Conservation (phyloP, 1,284 basidiomycete genomes). For the Fistulinella cinereoalba region DNA sequence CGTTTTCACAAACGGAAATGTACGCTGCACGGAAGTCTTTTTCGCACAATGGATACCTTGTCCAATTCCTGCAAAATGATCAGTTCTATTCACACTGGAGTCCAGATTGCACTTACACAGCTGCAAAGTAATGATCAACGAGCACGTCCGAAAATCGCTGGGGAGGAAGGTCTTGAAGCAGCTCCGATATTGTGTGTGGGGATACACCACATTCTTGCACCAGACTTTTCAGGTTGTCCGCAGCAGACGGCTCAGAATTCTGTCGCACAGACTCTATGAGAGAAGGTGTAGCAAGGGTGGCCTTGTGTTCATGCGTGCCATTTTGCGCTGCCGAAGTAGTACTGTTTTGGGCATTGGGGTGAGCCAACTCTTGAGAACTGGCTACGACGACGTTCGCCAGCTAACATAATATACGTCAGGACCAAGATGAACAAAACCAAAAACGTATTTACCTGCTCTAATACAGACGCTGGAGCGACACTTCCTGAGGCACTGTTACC, state of each 20-base stretch:
- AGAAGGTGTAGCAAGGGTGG: conserved; percentile 26
- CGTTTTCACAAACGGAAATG: conserved; percentile 73
- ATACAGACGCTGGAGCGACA: conserved; percentile 69
- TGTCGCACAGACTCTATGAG: conserved; percentile 47
- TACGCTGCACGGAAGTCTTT: conserved; percentile 81
- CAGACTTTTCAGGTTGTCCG: conserved; percentile 74
- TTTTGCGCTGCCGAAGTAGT: conserved; percentile 20
- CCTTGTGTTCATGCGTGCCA: conserved; percentile 30
- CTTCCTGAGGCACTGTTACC: conserved; percentile 78
- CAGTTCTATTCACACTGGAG: conserved; percentile 3
- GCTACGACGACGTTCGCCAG: conserved; percentile 58
- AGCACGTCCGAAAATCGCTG: conserved; percentile 70
- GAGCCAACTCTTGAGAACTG: conserved; percentile 31
- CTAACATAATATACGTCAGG: conserved; percentile 35
- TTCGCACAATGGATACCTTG: conserved; percentile 91
- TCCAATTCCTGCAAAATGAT: conserved; percentile 71
- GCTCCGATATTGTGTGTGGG: conserved; percentile 83
- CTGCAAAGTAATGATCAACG: conserved; percentile 71
- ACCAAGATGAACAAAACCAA: conserved; percentile 7
- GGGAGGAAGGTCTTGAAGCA: conserved; percentile 85
- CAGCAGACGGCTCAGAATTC: conserved; percentile 66
- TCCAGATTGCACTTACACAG: conserved; percentile 52
- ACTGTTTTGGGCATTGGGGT: conserved; percentile 8
- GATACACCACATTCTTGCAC: conserved; percentile 89
- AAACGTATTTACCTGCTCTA: conserved; percentile 62